Evolutionary conservation across 2,329 filamentous ascomycete genomes (phyloP), one percentile per base, ranked within the genome.

Genomic region (Seiridium unicorne): DNA sequence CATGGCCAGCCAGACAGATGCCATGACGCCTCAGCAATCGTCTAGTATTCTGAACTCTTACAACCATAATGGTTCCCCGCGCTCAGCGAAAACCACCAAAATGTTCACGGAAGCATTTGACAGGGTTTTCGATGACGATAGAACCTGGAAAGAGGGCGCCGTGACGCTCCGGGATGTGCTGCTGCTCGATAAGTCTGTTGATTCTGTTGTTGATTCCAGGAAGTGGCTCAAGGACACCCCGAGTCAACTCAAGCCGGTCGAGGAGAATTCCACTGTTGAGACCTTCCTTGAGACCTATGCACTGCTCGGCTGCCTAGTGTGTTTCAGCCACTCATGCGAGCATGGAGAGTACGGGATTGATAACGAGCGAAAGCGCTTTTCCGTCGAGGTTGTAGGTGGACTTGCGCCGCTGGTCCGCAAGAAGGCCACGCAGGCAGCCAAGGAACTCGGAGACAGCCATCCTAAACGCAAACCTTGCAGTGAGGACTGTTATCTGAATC

Each of bases 301-400:
- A 38, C 76, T 83, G 8, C 75, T 87, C 13, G 82, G 81, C 10
- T 87, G 84, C 64, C 71, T 85, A n/a, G 80, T 86, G 56, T 87
- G 84, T 70, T 83, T 79, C 66, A 82, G 82, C 55, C 81, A 86
- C 68, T 85, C 84, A 10, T 87, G 84, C 61, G 84, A 87, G 66
- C 84, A 87, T 63, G 84, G 84, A 51, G 84, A 86, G 58, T 86
- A 85, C 56, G 81, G 84, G 58, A 69, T 73, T 5, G 80, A 81
- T 55, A 82, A 83, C 61, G 82, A 84, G 65, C 77, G 81, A 40
- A 81, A 78, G 53, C 74, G 79, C 3, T 83, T 86, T 65, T 84
- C 82, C 3, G 74, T 85, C n/a, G 79, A 81, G 44, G 67, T 70
- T 57, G 70, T 74, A n/a, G 74, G 71, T 10, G 74, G 75, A 11